These are phyloP conservation scores for Penicillium crystallinum DNA, from an alignment of 495 filamentous ascomycete species.

Conservation along the genomic window DNA sequence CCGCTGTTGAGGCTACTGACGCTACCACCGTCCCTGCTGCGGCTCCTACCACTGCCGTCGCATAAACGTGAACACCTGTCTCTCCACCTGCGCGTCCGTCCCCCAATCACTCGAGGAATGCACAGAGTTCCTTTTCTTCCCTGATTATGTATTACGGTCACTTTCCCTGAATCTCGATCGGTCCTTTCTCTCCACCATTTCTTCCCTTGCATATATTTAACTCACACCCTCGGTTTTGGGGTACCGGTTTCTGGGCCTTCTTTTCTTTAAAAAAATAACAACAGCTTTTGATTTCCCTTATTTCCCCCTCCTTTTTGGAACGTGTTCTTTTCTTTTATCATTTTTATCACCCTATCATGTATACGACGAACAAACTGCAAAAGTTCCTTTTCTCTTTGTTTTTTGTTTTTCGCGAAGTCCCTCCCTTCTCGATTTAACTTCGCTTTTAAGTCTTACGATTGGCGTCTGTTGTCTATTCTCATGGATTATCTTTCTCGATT, in stretches of 20 bases:
- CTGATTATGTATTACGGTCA: slow-evolving; percentile 32
- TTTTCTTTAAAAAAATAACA: neutral
- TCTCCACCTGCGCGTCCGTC: slow-evolving; percentile 20
- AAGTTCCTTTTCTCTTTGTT: slow-evolving; percentile 25
- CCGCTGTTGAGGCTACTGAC: slow-evolving; percentile 40
- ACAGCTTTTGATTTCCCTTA: slow-evolving; percentile 1
- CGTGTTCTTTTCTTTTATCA: slow-evolving; percentile 6
- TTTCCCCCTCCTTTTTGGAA: slow-evolving; percentile 7
- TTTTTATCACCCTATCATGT: slow-evolving; percentile 34
- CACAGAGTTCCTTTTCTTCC: slow-evolving; percentile 22
- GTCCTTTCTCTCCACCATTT: slow-evolving; percentile 22
- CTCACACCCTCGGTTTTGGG: slow-evolving; percentile 19
- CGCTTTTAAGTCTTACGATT: slow-evolving; percentile 38
- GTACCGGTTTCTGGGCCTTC: slow-evolving; percentile 9
- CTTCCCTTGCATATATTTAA: slow-evolving; percentile 44
- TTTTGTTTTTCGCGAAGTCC: slow-evolving; percentile 31
- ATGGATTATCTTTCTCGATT: slow-evolving; percentile 29
- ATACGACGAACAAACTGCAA: slow-evolving; percentile 41
- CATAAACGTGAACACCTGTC: slow-evolving; percentile 37
- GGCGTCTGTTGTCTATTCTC: slow-evolving; percentile 40
- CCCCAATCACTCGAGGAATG: slow-evolving; percentile 13
- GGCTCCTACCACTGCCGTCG: slow-evolving; percentile 51
- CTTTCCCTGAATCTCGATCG: slow-evolving; percentile 20
- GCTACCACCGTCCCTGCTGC: slow-evolving; percentile 37
- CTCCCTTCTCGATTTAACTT: slow-evolving; percentile 10